Conservation (phyloP, 176 grass and related monocot species). For the Puya raimondii region DNA sequence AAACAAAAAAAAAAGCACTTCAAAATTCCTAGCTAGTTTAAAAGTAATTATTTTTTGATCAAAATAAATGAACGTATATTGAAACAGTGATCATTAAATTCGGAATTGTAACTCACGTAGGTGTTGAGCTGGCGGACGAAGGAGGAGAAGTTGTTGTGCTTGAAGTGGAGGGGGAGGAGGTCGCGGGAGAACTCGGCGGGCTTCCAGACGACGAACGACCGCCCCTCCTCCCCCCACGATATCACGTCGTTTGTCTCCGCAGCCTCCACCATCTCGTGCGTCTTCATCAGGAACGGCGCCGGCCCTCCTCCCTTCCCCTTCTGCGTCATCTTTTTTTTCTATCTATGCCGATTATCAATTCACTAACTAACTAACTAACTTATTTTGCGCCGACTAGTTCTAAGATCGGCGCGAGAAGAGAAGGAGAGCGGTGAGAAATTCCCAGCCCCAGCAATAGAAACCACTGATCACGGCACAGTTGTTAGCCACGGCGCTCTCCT, state of each 20-base stretch:
- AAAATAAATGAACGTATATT: too few relatives aligned
- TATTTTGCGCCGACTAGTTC: too few relatives aligned
- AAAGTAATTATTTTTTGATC: too few relatives aligned
- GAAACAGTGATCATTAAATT: too few relatives aligned
- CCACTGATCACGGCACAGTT: conserved; percentile 31
- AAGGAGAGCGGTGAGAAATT: conserved; percentile 83
- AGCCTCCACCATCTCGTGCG: conserved; percentile 82
- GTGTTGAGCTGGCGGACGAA: conserved; percentile 96
- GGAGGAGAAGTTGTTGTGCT: conserved; percentile 97
- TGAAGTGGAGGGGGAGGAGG: conserved; percentile 82
- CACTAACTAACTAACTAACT: too few relatives aligned
- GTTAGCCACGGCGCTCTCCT: not conserved
- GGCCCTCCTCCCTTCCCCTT: conserved; percentile 13
- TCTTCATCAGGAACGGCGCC: conserved; percentile 88
- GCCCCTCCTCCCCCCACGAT: conserved; percentile 70
- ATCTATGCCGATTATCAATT: too few relatives aligned
- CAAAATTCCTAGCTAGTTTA: too few relatives aligned
- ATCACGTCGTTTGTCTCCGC: conserved; percentile 58
- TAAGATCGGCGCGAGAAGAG: conserved; percentile 51
- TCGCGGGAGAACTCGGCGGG: conserved; percentile 76
- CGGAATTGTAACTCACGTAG: conserved; percentile 38
- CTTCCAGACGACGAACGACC: conserved; percentile 93
- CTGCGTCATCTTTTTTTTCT: not conserved
- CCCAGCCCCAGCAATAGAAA: conserved; percentile 92
- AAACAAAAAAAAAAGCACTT: too few relatives aligned